Evolutionary conservation across 495 filamentous ascomycete species (phyloP).

Genomic region (Penicillium pulvis): DNA sequence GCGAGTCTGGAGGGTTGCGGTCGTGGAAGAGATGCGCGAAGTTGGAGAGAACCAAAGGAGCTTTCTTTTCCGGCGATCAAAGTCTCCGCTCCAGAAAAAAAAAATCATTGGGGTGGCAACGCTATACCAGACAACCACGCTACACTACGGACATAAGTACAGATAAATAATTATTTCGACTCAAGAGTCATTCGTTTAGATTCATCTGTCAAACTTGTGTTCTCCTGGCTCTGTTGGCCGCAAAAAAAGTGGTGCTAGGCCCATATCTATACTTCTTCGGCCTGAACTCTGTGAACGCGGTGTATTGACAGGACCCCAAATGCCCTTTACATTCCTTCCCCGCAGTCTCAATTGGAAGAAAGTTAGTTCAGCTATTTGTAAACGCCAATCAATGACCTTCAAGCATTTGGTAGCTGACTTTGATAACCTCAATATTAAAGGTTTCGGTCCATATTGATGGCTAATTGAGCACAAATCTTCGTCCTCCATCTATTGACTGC

Average conservation of each 20-base stretch:
- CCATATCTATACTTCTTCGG: not conserved
- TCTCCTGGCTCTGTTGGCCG: not conserved
- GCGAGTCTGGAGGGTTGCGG: conserved; percentile 16
- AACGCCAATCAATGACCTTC: not conserved
- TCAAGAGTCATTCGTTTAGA: not conserved
- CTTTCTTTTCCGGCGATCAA: conserved; percentile 39
- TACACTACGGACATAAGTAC: not conserved
- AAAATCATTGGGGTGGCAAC: conserved; percentile 36
- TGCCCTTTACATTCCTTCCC: not conserved
- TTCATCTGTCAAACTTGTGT: not conserved
- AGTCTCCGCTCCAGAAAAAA: conserved; percentile 34
- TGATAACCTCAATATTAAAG: not conserved
- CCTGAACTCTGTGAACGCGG: not conserved
- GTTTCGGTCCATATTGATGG: not conserved
- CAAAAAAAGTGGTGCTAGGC: not conserved
- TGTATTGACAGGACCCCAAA: not conserved
- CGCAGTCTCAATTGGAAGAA: not conserved
- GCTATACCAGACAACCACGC: conserved; percentile 17
- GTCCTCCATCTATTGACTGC: not conserved
- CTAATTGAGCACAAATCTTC: not conserved
- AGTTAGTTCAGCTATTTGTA: not conserved
- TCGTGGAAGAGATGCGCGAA: conserved; percentile 29
- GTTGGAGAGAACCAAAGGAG: conserved; percentile 34
- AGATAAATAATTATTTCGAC: not conserved
- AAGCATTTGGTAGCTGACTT: not conserved